Conservation (phyloP, 164 flowering plant genomes). For the Cinnamomum chago region DNA sequence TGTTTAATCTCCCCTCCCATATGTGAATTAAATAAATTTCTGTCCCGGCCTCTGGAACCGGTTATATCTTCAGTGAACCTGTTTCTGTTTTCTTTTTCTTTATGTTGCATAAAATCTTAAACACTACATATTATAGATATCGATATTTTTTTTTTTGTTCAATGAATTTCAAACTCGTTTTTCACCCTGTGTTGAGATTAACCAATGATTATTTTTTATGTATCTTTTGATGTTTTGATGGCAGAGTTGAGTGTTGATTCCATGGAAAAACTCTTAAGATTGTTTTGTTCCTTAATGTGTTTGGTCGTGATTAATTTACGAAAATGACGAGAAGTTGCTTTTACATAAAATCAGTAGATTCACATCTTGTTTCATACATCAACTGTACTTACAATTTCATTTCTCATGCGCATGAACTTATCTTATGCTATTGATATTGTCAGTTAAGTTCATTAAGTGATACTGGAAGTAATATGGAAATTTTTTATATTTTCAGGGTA, state of each 20-base stretch:
- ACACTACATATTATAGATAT: too few species aligned
- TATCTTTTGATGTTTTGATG: too few species aligned
- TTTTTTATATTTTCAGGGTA: conserved; percentile 43
- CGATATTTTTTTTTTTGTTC: neutral
- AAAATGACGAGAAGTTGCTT: neutral
- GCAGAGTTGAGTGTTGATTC: neutral
- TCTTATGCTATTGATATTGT: neutral
- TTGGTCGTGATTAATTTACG: too few species aligned
- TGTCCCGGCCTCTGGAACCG: too few species aligned
- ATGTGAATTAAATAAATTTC: too few species aligned
- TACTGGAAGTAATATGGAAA: conserved; percentile 3
- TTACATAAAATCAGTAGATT: neutral
- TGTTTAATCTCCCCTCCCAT: too few species aligned
- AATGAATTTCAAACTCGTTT: too few species aligned
- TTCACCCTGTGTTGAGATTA: too few species aligned
- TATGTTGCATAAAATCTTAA: neutral
- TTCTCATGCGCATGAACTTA: neutral
- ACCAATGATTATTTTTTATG: neutral
- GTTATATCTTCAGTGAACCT: too few species aligned
- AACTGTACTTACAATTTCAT: neutral
- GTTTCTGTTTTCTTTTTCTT: neutral
- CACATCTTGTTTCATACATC: neutral
- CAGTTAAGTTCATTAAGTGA: neutral
- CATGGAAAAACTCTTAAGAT: neutral
- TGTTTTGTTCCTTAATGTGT: neutral